phyloP scores from a whole-genome alignment of 179 eudicot species.

The Pouteria campechiana region DNA sequence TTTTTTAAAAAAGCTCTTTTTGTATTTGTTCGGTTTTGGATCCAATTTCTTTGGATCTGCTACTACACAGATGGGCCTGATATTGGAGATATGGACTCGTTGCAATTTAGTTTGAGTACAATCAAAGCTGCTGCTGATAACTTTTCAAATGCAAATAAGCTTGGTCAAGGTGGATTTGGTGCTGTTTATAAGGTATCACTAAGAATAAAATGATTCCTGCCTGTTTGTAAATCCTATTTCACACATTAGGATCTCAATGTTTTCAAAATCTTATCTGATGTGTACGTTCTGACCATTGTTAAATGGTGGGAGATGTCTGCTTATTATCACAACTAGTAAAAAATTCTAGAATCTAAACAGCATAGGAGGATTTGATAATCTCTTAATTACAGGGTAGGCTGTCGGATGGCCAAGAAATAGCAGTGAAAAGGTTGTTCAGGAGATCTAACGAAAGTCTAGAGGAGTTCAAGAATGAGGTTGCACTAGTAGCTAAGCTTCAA shows the following conservation, averaged over 20 bases:
- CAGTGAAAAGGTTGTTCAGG: conserved; percentile 20
- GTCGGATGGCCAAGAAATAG: conserved; percentile 23
- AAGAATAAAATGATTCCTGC: too few relatives aligned
- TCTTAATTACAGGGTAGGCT: conserved; percentile 26
- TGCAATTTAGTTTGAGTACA: conserved; percentile 18
- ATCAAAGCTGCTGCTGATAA: conserved; percentile 32
- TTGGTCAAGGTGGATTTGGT: conserved; percentile 58
- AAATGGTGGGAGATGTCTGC: too few relatives aligned
- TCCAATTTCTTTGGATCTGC: too few relatives aligned
- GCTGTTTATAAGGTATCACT: conserved; percentile 32
- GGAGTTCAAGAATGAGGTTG: too few relatives aligned
- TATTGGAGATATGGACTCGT: conserved; percentile 16
- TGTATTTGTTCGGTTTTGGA: too few relatives aligned
- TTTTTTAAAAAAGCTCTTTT: too few relatives aligned
- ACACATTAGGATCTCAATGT: background rate
- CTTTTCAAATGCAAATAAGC: conserved; percentile 24
- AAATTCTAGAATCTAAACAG: too few relatives aligned
- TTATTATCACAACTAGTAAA: too few relatives aligned
- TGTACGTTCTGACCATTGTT: too few relatives aligned
- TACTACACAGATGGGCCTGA: conserved; percentile 10
- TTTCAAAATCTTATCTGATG: background rate
- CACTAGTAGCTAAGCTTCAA: conserved; percentile 21
- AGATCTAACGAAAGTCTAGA: conserved; percentile 16
- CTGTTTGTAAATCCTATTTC: background rate
- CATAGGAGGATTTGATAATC: too few relatives aligned